Evolutionary conservation across 495 filamentous ascomycete species (phyloP), one percentile per base, ranked within the genome.

Genomic region (Elaphomyces granulatus): DNA sequence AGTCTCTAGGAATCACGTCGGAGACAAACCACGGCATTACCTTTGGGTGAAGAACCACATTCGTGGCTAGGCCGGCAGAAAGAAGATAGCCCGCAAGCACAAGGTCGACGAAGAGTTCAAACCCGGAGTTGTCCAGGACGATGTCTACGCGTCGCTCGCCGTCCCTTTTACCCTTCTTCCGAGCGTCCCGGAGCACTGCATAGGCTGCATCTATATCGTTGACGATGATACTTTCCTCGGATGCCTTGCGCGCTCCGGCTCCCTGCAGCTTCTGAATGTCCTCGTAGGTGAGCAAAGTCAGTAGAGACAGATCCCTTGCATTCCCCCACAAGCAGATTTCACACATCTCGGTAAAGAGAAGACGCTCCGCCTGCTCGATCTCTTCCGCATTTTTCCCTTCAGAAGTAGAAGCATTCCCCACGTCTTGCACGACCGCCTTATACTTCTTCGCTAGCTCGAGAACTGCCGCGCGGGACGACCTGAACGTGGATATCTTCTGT

Each of bases 281-380:
- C 44, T 92, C 86, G 57, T 94, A 95, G 1, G 83, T 82, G 38
- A 96, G 73, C 44, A 75, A 82, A 0, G 87, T 94, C 28, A 96
- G 66, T 31, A 96, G 80, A 0, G 84, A 93, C 14, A 96, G 70
- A 48, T 96, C 92, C 0, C 88, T 96, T 3, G 92, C 90, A 58
- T 98, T 95, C 7, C 90, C 92, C 90, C 90, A 96, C 15, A 96
- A 72, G 51, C 90, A 95, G 46, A 95, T 90, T 64, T 95, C 86
- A 60, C 78, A 87, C 80, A 96, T 93, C 56, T 95, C 90, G 2
- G 64, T 71, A 58, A 98, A 98, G 14, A 95, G 58, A 1, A 87
- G 53, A 45, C 72, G 70, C 45, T 92, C 81, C 0, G 81, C 79
- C 43, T 82, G 70, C 18, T 79, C 78, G 38, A 71, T 34, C 45